A percentile compares a stretch with the other conserved stretches of the same genome.
Conservation (phyloP, 176 grass and related monocot species). For the Eragrostis nindensis region DNA sequence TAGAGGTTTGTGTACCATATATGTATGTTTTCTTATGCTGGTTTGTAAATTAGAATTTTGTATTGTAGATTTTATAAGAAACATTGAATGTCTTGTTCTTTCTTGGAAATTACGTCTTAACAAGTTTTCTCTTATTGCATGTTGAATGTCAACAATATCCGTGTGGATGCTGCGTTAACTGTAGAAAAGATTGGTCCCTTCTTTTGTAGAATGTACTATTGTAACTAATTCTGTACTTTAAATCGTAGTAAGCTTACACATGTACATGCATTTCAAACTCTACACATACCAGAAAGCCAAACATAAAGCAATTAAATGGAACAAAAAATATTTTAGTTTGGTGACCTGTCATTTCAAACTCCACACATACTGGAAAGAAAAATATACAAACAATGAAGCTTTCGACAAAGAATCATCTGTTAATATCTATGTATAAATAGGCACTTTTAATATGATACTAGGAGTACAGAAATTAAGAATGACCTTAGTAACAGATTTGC, state of each 20-base stretch:
- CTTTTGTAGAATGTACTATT: background rate
- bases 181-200: conserved; percentile 6
- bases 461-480: conserved; percentile 18
- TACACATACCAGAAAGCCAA: conserved; percentile 8
- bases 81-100: background rate
- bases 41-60: conserved; percentile 29
- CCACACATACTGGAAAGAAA: no score
- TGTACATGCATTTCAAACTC: conserved; percentile 5
- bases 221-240: background rate
- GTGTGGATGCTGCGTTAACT: conserved; percentile 5
- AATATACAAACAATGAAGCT: background rate
- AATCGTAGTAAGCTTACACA: background rate
- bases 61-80: conserved; percentile 1
- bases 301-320: conserved; percentile 7
- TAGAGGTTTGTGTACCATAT: conserved; percentile 30
- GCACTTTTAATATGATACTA: conserved; percentile 23
- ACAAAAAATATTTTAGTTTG: background rate
- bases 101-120: background rate
- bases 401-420: background rate
- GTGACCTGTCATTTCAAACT: background rate
- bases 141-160: background rate
- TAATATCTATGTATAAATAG: conserved; percentile 44
- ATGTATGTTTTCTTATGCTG: conserved; percentile 39
- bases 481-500: conserved; percentile 21
- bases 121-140: background rate